Evolutionary conservation across 495 filamentous ascomycete genomes (phyloP), one percentile per base, ranked within the genome.

Genomic region (Chaetomium cochliodes): DNA sequence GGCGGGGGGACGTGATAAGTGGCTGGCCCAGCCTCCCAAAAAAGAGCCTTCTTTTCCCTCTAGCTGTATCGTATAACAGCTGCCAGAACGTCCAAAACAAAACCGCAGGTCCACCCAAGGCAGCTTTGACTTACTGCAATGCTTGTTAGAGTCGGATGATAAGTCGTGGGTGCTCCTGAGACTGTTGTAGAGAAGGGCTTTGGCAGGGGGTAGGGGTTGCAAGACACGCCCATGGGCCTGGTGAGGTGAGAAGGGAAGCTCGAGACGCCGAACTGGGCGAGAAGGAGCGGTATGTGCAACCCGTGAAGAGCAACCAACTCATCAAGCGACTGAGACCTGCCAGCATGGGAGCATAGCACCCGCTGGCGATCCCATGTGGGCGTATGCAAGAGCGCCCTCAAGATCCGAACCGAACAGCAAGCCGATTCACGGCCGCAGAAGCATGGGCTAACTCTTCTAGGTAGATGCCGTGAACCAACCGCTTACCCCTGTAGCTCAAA

Each of bases 341-440:
- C 66, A 73, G 60, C 57, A 65, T 65, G 61, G 62, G 62, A 72
- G 63, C 54, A 63, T 52, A 66, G 63, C 67, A 64, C 65, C 46
- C 67, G 63, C 28, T 59, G 67, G 30, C 65, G 67, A 72, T 72
- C 70, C 58, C 59, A 60, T 68, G 64, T 58, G 58, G 6, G 42
- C n/a, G 42, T 23, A 61, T 65, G 65, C 58, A 63, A 61, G 28
- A 28, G 41, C 30, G 53, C 60, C 60, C 65, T 60, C 16, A 25
- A 47, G 39, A 28, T 50, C 46, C 63, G 63, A 49, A 11, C 22
- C 52, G 16, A 23, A 18, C 12, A 33, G 42, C 60, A 37, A 60
- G 63, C 57, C 54, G 51, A 42, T 37, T 22, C 52, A 56, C 37
- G 33, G 50, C 39, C 39, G 39, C 60, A 62, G 46, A 55, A 62